Evolutionary conservation across 2,329 filamentous ascomycete species (phyloP), one percentile per base, ranked within the genome.

Genomic region (Waltergamsia citrina): DNA sequence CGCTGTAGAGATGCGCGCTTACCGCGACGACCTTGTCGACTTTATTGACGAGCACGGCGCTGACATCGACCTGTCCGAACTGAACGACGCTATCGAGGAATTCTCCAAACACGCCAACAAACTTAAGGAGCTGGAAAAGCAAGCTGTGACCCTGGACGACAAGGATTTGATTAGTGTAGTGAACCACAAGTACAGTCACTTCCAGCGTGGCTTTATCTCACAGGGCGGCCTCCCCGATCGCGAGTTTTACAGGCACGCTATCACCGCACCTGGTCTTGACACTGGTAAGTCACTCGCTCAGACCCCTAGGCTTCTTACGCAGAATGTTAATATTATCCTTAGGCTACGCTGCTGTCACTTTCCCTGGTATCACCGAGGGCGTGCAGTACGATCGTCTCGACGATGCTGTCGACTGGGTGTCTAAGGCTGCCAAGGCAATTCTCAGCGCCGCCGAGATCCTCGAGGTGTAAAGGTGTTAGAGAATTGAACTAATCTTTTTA

Each of bases 321-420:
- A n/a, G n/a, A n/a, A n/a, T n/a, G n/a, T n/a, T n/a, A n/a, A n/a
- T n/a, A n/a, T n/a, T n/a, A n/a, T n/a, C n/a, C n/a, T 8, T 28
- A 41, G 46, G 66, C 23, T 69, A 64, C 16, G 54, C 56, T 0
- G 54, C 58, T 5, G 57, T 56, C 1, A 54, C 59, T 0, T 62
- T 62, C 36, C 60, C 75, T 10, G 78, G 78, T 16, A 74, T 83
- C 45, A 78, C 78, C 52, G 78, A 79, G 5, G 81, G 80, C 35
- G 69, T 77, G 1, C 70, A 78, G 42, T 71, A 72, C 34, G 73
- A 48, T 2, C 40, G 54, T 8, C 37, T 54, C 10, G 43, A 46
- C 0, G 33, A 49, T 7, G 56, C 56, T 0, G 37, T 52, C 10
- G 53, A 56, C 28, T 59, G 56, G 56, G 52, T 59, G 2, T 41